These are phyloP conservation scores for Wallacemonas sp. DNA, from an alignment of 208 protist species.

Conservation along the genomic window DNA sequence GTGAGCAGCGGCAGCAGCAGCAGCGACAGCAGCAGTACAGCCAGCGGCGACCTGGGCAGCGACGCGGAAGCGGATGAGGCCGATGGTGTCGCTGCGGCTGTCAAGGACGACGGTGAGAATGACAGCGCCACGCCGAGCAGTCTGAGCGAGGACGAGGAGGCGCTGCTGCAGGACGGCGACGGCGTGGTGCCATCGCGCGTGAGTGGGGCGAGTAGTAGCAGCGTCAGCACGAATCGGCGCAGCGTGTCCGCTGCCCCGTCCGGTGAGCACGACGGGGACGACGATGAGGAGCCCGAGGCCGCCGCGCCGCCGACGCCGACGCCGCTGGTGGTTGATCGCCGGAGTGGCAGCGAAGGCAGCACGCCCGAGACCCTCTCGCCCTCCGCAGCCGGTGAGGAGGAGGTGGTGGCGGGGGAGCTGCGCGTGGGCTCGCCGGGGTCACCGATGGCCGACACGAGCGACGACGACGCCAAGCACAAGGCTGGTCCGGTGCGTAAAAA, in stretches of 20 bases:
- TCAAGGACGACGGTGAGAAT: slow-evolving; percentile 16
- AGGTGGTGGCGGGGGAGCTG: background rate
- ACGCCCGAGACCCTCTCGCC: slow-evolving; percentile 13
- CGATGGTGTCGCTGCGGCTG: background rate
- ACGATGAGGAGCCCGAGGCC: too few relatives aligned
- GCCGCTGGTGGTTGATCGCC: too few relatives aligned
- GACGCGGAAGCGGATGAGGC: background rate
- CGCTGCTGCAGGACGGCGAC: slow-evolving; percentile 5
- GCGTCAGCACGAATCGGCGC: background rate
- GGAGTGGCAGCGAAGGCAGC: background rate
- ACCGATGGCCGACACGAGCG: background rate
- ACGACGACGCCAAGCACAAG: too few relatives aligned
- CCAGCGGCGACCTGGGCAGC: background rate
- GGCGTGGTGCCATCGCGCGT: background rate
- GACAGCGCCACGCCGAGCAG: slow-evolving; percentile 66
- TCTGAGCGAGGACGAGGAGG: slow-evolving; percentile 47
- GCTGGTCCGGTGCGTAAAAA: too few relatives aligned
- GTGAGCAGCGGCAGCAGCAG: slow-evolving; percentile 6
- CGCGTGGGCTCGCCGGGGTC: background rate
- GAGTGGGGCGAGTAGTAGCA: slow-evolving; percentile 14
- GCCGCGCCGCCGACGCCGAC: background rate
- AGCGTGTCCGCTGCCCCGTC: background rate
- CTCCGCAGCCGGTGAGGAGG: background rate
- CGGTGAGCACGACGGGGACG: too few relatives aligned
- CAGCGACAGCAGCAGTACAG: background rate